These are phyloP conservation scores for Aspergillus bridgeri DNA, from an alignment of 495 filamentous ascomycete species.

Conservation along the genomic window DNA sequence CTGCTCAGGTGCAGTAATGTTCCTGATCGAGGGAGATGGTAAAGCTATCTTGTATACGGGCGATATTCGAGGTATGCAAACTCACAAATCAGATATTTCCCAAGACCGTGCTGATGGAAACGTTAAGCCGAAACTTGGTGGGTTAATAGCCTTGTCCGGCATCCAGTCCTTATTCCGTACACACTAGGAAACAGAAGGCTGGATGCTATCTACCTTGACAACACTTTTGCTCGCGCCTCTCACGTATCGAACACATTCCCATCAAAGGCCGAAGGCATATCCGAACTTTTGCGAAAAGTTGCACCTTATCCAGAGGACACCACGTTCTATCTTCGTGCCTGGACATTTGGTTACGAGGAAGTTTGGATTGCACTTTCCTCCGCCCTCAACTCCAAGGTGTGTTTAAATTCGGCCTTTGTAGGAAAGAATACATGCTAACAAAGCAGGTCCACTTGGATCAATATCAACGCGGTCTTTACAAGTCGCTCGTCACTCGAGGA, in stretches of 20 bases:
- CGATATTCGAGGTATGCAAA: slow-evolving; percentile 71
- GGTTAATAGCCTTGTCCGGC: slow-evolving; percentile 60
- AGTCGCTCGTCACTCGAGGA: slow-evolving; percentile 50
- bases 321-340: slow-evolving; percentile 79
- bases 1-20: slow-evolving; percentile 90
- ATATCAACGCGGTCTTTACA: slow-evolving; percentile 74
- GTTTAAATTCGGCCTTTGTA: neutral
- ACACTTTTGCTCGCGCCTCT: slow-evolving; percentile 61
- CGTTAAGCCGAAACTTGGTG: slow-evolving; percentile 61
- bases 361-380: slow-evolving; percentile 83
- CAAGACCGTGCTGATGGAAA: neutral
- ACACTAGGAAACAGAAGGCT: slow-evolving; percentile 60
- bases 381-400: slow-evolving; percentile 61
- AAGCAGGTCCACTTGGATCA: slow-evolving; percentile 73
- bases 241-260: slow-evolving; percentile 49
- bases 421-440: slow-evolving; percentile 7
- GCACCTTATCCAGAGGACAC: slow-evolving; percentile 68
- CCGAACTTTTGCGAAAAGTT: slow-evolving; percentile 69
- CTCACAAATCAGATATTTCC: neutral
- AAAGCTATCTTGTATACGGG: slow-evolving; percentile 87
- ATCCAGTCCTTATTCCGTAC: slow-evolving; percentile 75
- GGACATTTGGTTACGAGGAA: slow-evolving; percentile 93
- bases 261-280: slow-evolving; percentile 65
- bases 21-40: slow-evolving; percentile 74
- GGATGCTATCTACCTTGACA: slow-evolving; percentile 85